Evolutionary conservation across 129 eudicot genomes (phyloP).

Genomic region (Escallonia rubra): DNA sequence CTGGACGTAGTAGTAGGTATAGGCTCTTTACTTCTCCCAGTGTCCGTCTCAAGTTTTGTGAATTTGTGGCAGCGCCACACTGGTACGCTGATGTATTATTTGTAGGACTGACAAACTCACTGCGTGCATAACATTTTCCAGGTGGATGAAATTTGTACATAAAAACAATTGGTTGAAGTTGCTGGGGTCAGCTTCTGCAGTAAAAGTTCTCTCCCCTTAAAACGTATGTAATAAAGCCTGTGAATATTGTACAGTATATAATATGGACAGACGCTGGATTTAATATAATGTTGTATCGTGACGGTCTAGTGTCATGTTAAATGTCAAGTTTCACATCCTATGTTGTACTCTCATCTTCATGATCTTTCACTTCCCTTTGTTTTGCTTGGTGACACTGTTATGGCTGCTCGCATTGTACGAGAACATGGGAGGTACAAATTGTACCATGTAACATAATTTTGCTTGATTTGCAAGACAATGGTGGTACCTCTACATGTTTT

Average conservation of each 20-base stretch:
- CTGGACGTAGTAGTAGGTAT: conserved; percentile 64
- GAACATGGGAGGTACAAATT: no score
- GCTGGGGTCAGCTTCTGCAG: conserved; percentile 1
- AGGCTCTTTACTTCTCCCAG: neutral
- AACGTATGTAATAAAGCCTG: neutral
- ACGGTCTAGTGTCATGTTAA: neutral
- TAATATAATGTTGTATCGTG: neutral
- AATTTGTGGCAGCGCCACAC: neutral
- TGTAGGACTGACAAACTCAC: neutral
- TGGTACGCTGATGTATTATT: neutral
- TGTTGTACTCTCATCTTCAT: no score
- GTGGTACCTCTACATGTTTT: no score
- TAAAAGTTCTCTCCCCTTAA: neutral
- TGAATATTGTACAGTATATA: conserved; percentile 8
- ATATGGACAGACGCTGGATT: neutral
- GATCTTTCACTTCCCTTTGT: no score
- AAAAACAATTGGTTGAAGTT: conserved; percentile 3
- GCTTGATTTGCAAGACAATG: no score
- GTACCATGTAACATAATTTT: no score
- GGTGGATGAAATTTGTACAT: conserved; percentile 4
- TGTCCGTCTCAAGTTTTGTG: neutral
- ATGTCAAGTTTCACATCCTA: neutral
- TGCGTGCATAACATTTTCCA: neutral
- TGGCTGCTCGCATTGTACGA: no score
- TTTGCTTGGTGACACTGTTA: no score